Percentiles rank a stretch among this genome's conserved stretches.
Evolutionary conservation across 257 asterid genomes (phyloP).

Genomic region (Solanum appendiculatum): DNA sequence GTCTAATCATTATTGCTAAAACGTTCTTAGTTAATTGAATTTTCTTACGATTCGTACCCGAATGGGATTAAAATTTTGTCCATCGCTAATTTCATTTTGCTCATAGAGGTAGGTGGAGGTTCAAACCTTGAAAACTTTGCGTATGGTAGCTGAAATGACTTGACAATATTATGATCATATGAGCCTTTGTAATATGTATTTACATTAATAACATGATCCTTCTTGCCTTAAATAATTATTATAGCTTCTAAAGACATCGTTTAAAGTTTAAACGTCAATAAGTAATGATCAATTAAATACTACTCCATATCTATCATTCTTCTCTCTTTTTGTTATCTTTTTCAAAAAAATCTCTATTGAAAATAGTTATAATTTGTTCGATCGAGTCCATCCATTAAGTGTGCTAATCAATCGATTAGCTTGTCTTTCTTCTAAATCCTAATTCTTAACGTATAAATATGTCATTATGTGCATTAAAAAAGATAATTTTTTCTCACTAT

Average conservation of each 20-base stretch:
- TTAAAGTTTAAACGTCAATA: background rate
- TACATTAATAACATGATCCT: background rate
- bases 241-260: background rate
- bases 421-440: background rate
- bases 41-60: too few species aligned
- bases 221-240: background rate
- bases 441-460: background rate
- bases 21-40: too few species aligned
- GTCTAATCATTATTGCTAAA: background rate
- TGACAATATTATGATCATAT: background rate
- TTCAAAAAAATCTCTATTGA: background rate
- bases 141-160: background rate
- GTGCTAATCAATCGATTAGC: background rate
- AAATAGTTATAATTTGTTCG: background rate
- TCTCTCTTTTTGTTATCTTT: background rate
- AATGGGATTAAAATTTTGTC: too few species aligned
- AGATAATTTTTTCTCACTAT: background rate
- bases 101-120: background rate
- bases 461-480: background rate
- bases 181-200: background rate
- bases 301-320: background rate
- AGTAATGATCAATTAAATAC: constrained; percentile 15
- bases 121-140: background rate
- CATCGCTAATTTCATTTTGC: background rate
- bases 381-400: background rate